Evolutionary conservation across 2,329 filamentous ascomycete genomes (phyloP).

Genomic region (Aspergillus sp.): DNA sequence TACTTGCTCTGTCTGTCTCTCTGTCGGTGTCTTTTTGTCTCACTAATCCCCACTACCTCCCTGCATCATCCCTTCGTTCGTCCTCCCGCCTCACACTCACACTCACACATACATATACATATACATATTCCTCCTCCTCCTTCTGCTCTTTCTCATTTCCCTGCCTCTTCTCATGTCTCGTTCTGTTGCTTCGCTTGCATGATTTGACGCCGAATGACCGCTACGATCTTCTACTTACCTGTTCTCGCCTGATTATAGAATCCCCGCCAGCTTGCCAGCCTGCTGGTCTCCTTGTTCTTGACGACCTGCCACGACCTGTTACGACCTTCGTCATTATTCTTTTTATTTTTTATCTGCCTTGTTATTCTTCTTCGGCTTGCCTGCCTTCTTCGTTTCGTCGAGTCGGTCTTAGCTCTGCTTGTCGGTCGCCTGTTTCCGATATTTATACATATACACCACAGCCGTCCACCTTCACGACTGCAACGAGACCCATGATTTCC

Average conservation of each 20-base stretch:
- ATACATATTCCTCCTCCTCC: not conserved
- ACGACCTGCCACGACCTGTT: slow-evolving; percentile 26
- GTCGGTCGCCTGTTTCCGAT: too few relatives aligned
- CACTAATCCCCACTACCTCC: too few relatives aligned
- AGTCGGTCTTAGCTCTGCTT: slow-evolving; percentile 10
- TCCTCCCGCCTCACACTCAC: not conserved
- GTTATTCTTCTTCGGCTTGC: not conserved
- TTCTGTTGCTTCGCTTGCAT: not conserved
- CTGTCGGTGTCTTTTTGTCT: not conserved
- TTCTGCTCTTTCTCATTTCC: not conserved
- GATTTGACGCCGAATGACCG: not conserved
- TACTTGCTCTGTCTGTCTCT: not conserved
- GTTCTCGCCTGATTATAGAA: slow-evolving; percentile 1
- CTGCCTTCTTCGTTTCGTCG: slow-evolving; percentile 8
- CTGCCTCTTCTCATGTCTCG: not conserved
- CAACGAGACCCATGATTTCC: slow-evolving; percentile 36
- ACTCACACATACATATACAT: too few relatives aligned
- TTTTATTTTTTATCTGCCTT: not conserved
- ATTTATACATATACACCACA: too few relatives aligned
- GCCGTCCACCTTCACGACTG: slow-evolving; percentile 24
- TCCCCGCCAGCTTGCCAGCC: not conserved
- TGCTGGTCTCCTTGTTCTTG: slow-evolving; percentile 1
- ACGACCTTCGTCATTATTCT: slow-evolving; percentile 8
- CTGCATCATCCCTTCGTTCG: not conserved
- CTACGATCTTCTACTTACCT: not conserved